Base-by-base conservation (phyloP, 345 rosid genomes). In the Raphanus raphanistrum region DNA sequence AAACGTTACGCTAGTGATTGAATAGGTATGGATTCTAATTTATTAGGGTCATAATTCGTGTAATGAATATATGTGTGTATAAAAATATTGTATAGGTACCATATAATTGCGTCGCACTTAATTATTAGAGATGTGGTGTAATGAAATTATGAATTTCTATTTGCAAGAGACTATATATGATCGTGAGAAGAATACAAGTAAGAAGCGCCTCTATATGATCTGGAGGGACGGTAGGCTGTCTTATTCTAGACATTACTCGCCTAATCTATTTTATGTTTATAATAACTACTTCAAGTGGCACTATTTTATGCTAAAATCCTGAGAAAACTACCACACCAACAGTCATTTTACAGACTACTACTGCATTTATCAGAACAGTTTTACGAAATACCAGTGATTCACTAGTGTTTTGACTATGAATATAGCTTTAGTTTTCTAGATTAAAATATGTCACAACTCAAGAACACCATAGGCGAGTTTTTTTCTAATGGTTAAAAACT, bases 161-260 rank as follows among this genome's bases (percentile, higher is more conserved):
- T 67, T 68, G 62, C 27, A 43, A 41, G 32, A 58, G 32, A 6
- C 29, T 36, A 6, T 33, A 63, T 15, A 33, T 63, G 48, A 8
- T 73, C 35, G 26, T 54, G 64, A 54, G 38, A 35, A 74, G 9
- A 54, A 54, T 52, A n/a, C 65, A 61, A 61, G 16, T 4, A 48
- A 32, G 61, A 26, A 26, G 63, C 25, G 43, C 6, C 55, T 54
- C 65, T 55, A 11, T 25, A 17, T 77, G 71, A 71, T 77, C 66
- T 71, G 76, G 71, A 77, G 66, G 70, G 52, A 71, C 16, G 38
- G 81, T 72, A 71, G 15, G 57, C 81, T 78, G 81, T 78, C 77
- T 59, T 72, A 66, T 66, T 66, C 68, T 52, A 66, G 54, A 58
- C 73, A 59, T 66, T 10, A 78, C 69, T 78, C 11, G 6, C 32